These are phyloP conservation scores for Crithidia expoeki DNA, from an alignment of 208 protist genomes.

Conservation along the genomic window DNA sequence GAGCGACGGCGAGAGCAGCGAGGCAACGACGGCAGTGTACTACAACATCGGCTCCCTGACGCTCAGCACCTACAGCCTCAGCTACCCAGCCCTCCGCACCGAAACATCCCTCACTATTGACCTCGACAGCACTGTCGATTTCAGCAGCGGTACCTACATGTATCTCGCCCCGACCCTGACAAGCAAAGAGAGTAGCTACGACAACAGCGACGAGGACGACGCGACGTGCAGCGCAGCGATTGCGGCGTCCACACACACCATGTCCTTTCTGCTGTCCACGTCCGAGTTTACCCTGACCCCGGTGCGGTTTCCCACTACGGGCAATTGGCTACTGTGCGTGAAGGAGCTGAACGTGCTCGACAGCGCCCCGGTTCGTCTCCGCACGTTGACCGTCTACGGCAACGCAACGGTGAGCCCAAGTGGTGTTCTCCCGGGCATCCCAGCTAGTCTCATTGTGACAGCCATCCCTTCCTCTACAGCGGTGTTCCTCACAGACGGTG, in stretches of 20 bases:
- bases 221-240: conserved; percentile 23
- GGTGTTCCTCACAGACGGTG: conserved; percentile 25
- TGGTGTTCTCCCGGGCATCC: conserved; percentile 41
- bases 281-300: conserved; percentile 19
- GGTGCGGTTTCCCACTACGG: conserved; percentile 43
- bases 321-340: conserved; percentile 58
- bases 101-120: conserved; percentile 29
- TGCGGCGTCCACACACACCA: conserved; percentile 19
- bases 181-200: background rate
- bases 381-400: conserved; percentile 53
- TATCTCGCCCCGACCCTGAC: conserved; percentile 25
- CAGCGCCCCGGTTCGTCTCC: conserved; percentile 32
- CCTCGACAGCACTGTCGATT: conserved; percentile 48
- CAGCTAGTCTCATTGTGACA: conserved; percentile 34
- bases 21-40: conserved; percentile 25
- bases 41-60: conserved; percentile 43
- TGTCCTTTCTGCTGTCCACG: conserved; percentile 29
- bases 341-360: conserved; percentile 33
- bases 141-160: conserved; percentile 42
- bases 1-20: conserved; percentile 18
- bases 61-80: conserved; percentile 47
- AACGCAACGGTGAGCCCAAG: conserved; percentile 36
- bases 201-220: background rate
- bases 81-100: conserved; percentile 48
- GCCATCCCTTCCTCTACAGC: conserved; percentile 40